Conservation (phyloP, 2,329 filamentous ascomycete species). For the Trichoderma asperellum region DNA sequence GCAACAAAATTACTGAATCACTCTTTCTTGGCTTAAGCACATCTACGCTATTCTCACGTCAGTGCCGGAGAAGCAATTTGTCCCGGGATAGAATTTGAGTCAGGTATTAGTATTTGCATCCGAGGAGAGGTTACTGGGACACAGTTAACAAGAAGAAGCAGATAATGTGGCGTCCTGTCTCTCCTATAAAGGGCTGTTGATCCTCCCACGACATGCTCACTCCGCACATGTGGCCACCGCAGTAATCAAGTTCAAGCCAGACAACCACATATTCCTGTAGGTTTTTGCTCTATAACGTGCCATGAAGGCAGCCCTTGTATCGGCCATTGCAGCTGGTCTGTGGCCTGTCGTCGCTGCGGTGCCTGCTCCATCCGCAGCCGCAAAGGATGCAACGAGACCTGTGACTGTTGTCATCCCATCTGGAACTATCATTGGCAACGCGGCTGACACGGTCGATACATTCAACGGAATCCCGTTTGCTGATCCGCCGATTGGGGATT, state of each 20-base stretch:
- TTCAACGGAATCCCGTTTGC: constrained; percentile 79
- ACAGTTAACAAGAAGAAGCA: neutral
- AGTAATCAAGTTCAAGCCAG: neutral
- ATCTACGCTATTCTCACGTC: neutral
- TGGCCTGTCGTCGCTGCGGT: neutral
- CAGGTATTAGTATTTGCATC: neutral
- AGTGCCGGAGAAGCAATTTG: neutral
- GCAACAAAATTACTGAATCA: neutral
- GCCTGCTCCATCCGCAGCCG: neutral
- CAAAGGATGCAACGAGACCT: neutral
- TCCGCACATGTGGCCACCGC: no score
- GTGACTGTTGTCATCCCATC: constrained; percentile 59
- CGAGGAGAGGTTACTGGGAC: neutral
- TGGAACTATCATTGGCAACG: constrained; percentile 59
- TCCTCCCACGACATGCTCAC: neutral
- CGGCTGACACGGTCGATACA: constrained; percentile 58
- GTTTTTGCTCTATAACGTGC: neutral
- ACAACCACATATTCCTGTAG: neutral
- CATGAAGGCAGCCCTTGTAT: neutral
- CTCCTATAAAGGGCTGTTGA: neutral
- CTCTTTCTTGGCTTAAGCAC: no score
- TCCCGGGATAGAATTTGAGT: neutral
- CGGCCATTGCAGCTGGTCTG: neutral
- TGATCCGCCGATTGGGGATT: constrained; percentile 65
- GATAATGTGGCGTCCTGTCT: neutral